A percentile compares a stretch with the other conserved stretches of the same genome.
Conservation (phyloP, 2,329 filamentous ascomycete species). For the Nemania sp. region DNA sequence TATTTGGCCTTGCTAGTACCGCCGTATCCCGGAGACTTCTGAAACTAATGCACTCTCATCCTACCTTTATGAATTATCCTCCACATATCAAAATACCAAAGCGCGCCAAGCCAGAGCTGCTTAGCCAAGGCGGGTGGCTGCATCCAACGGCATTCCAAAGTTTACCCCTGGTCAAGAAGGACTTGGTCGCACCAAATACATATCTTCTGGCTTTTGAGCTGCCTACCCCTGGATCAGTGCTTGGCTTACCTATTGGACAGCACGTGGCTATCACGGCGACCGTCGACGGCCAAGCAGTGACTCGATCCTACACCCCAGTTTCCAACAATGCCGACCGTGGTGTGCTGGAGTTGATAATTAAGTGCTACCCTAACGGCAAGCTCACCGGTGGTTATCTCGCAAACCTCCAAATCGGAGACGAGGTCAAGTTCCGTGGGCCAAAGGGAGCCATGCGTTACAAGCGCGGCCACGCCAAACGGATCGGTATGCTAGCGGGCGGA, state of each 20-base stretch:
- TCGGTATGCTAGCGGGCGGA: conserved; percentile 68
- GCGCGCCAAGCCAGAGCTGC: conserved; percentile 53
- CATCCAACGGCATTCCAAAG: conserved; percentile 61
- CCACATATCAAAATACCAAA: conserved; percentile 57
- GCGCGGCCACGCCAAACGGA: conserved; percentile 55
- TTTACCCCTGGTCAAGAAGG: conserved; percentile 59
- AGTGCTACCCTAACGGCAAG: conserved; percentile 63
- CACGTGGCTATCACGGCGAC: conserved; percentile 65
- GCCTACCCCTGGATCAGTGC: conserved; percentile 57
- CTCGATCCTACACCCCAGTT: conserved; percentile 66
- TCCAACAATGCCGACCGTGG: conserved; percentile 65
- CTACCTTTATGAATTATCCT: conserved; percentile 52
- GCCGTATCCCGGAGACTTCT: conserved; percentile 49
- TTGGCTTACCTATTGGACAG: conserved; percentile 68
- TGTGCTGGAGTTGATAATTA: conserved; percentile 63
- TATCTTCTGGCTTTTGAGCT: conserved; percentile 63
- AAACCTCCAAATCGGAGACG: conserved; percentile 60
- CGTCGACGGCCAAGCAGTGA: conserved; percentile 59
- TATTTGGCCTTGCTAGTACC: conserved; percentile 52
- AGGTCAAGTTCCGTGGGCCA: conserved; percentile 65
- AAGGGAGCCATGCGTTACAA: conserved; percentile 68
- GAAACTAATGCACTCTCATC: conserved; percentile 51
- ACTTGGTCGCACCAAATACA: conserved; percentile 56
- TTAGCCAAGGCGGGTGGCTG: conserved; percentile 61
- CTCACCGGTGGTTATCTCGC: conserved; percentile 64